Evolutionary conservation across 2,329 filamentous ascomycete genomes (phyloP).

Genomic region (Neonectria ditissima): DNA sequence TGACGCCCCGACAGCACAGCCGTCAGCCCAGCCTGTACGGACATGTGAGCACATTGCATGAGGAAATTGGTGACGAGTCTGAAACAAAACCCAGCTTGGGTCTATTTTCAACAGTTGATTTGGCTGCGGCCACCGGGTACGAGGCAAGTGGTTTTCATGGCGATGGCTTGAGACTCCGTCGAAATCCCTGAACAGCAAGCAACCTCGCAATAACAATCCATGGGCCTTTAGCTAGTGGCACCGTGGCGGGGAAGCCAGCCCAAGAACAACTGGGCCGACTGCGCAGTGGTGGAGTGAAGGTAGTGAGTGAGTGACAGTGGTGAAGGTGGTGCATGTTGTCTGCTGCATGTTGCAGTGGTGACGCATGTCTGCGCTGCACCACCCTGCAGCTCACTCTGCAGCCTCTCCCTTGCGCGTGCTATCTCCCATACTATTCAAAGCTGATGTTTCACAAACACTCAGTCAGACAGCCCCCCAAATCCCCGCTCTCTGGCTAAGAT

Average conservation of each 20-base stretch:
- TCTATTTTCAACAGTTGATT: too few species aligned
- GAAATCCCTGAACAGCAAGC: not conserved
- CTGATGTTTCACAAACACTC: slow-evolving; percentile 7
- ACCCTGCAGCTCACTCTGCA: not conserved
- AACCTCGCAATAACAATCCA: not conserved
- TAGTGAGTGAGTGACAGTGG: not conserved
- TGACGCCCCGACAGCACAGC: slow-evolving; percentile 14
- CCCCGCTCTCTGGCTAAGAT: too few species aligned
- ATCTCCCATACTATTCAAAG: not conserved
- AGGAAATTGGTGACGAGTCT: not conserved
- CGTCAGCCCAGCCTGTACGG: not conserved
- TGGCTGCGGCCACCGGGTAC: too few species aligned
- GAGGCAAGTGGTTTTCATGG: not conserved
- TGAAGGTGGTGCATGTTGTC: not conserved
- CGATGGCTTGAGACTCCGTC: not conserved
- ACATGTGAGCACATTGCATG: not conserved
- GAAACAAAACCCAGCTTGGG: not conserved
- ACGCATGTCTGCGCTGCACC: slow-evolving; percentile 1
- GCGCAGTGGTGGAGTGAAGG: slow-evolving; percentile 1
- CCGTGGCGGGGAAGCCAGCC: not conserved
- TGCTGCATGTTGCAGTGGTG: not conserved
- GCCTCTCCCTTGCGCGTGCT: not conserved
- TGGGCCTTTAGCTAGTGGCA: not conserved
- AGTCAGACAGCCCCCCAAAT: not conserved
- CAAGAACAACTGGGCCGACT: not conserved